Evolutionary conservation across 371 early-diverging fungal species (phyloP), one percentile per base, ranked within the genome.

Genomic region (Entomophthora muscae): DNA sequence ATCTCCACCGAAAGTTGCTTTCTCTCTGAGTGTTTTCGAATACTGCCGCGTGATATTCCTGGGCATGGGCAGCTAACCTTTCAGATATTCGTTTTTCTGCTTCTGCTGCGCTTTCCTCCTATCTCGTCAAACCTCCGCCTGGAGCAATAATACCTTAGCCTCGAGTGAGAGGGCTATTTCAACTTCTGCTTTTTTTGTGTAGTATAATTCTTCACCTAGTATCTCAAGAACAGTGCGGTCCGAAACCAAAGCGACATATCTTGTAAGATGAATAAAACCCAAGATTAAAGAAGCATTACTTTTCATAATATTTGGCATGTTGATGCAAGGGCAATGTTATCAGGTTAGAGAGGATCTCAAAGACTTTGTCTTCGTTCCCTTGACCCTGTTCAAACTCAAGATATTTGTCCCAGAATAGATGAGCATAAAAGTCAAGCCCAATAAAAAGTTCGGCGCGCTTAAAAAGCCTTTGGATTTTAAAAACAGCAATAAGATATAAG

Each of bases 361-460:
- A 64, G n/a, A 81, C 68, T 21, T 73, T 68, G 21, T 67, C 64
- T 28, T 74, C 63, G 12, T 72, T 70, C 30, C 75, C 61, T 54
- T 73, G 73, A 7, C 66, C 72, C 65, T 84, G 82, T 53, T 77
- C 79, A 68, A 75, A 85, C 7, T 80, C 79, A 61, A 84, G 69
- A 64, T 81, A 85, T 66, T 82, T 83, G 68, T 84, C 84, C 84
- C 84, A 85, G 59, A 85, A 82, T 2, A 78, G 70, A 68, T 85
- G 86, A 24, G 78, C 73, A 61, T 81, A 71, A 67, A 84, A 85
- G 63, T 85, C 86, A 55, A 77, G 60, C 0, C 86, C 86, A 27
- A 82, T 77, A 33, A 70, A 70, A 23, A 68, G 64, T 29, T 82
- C 78, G 23, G 75, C 86, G n/a, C 86, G 79, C 60, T 83, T 79